Conservation (phyloP, 2,329 filamentous ascomycete species). For the Geosmithia putterillii region DNA sequence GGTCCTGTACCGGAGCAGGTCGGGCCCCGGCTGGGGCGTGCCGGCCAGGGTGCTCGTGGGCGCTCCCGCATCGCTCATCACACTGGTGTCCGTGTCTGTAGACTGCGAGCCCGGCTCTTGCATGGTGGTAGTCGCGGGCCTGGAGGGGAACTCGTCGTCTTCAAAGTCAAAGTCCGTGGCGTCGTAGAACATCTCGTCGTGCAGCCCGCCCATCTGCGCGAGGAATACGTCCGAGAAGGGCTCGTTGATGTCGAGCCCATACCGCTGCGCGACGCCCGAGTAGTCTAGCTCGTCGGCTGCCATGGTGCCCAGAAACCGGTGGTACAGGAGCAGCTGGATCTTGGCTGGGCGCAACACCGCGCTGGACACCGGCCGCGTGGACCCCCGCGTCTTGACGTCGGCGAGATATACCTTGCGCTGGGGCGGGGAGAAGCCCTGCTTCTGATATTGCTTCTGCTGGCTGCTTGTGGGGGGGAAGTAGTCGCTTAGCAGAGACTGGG, state of each 20-base stretch:
- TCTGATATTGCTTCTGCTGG: too few species aligned
- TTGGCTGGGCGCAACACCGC: conserved; percentile 63
- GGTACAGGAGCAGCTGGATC: conserved; percentile 85
- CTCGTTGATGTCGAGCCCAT: conserved; percentile 51
- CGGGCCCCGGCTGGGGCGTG: conserved; percentile 9
- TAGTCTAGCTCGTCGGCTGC: conserved; percentile 61
- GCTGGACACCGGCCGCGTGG: conserved; percentile 49
- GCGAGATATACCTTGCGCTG: conserved; percentile 53
- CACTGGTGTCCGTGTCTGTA: too few species aligned
- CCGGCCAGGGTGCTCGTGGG: neutral
- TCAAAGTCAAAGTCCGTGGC: neutral
- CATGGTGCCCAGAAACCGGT: conserved; percentile 68
- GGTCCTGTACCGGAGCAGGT: conserved; percentile 32
- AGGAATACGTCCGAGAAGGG: conserved; percentile 72
- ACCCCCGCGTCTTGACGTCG: conserved; percentile 77
- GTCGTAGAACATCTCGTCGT: conserved; percentile 53
- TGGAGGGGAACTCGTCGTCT: neutral
- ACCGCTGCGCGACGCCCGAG: conserved; percentile 54
- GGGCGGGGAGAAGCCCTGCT: neutral
- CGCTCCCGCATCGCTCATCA: neutral
- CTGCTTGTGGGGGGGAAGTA: conserved; percentile 21
- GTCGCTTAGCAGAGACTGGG: conserved; percentile 25
- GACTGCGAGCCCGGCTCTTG: neutral
- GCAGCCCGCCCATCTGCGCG: conserved; percentile 56
- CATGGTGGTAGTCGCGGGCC: conserved; percentile 4